phyloP scores from a whole-genome alignment of 2,329 filamentous ascomycete genomes.

The Aspergillus carbonarius region DNA sequence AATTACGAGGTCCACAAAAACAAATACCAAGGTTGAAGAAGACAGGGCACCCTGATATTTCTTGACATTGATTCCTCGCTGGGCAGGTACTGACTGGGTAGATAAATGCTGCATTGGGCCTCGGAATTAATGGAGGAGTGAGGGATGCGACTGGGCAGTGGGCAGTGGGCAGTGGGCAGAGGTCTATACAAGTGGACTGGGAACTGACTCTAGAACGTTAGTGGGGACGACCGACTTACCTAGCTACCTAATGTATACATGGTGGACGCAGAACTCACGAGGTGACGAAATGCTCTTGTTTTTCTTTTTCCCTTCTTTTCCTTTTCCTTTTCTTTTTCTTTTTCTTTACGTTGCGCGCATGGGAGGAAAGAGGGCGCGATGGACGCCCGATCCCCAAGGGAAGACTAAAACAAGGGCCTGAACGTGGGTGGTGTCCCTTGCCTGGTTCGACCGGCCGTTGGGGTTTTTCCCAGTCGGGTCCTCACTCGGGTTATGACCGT shows the following conservation, averaged over 20 bases:
- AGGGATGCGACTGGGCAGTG: neutral
- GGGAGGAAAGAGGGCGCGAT: neutral
- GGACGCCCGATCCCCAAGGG: neutral
- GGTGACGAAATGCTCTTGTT: neutral
- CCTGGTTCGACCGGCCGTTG: constrained; percentile 1
- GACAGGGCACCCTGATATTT: too few relatives aligned
- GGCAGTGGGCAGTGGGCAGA: too few relatives aligned
- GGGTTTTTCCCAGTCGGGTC: neutral
- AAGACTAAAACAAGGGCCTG: constrained; percentile 4
- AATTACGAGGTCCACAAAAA: neutral
- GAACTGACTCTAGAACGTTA: constrained; percentile 1
- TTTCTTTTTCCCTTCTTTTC: neutral
- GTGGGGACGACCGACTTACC: neutral
- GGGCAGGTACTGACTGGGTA: too few relatives aligned
- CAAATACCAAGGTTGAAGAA: neutral
- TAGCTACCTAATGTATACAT: neutral
- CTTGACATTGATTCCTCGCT: too few relatives aligned
- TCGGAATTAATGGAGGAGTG: neutral
- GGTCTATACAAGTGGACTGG: neutral
- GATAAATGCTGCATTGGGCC: neutral
- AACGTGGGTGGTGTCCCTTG: constrained; percentile 7
- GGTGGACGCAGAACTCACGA: neutral
- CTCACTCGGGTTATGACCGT: neutral
- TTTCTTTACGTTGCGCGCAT: neutral
- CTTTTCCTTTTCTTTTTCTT: neutral